phyloP scores from a whole-genome alignment of 1,284 basidiomycete species.

The Boletus smithii region DNA sequence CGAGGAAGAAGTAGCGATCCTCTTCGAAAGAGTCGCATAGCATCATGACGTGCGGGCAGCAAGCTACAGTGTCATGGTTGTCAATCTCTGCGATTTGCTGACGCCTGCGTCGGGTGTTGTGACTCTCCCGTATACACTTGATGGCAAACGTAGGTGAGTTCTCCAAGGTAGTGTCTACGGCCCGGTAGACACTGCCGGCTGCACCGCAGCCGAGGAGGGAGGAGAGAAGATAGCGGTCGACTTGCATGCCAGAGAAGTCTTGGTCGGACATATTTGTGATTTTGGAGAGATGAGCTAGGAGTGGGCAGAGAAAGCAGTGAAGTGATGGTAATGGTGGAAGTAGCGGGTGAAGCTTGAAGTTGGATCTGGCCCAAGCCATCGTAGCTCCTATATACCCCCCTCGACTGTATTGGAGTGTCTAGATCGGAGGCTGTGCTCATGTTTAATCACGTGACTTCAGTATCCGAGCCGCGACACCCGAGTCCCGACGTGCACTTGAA shows the following conservation, averaged over 20 bases:
- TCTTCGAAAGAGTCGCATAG: slow-evolving; percentile 54
- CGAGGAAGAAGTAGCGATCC: slow-evolving; percentile 49
- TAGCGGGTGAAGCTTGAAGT: no score
- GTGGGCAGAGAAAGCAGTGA: no score
- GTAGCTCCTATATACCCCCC: no score
- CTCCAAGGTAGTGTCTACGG: slow-evolving; percentile 10
- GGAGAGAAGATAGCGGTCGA: slow-evolving; percentile 12
- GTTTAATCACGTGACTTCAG: no score
- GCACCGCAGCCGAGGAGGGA: slow-evolving; percentile 12
- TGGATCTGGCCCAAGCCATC: no score
- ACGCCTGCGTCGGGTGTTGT: slow-evolving; percentile 44
- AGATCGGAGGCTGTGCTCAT: no score
- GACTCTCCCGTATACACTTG: slow-evolving; percentile 61
- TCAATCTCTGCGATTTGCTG: slow-evolving; percentile 59
- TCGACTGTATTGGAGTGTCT: no score
- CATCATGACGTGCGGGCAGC: slow-evolving; percentile 50
- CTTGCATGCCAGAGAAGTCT: slow-evolving; percentile 12
- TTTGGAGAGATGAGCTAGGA: no score
- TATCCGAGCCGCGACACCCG: no score
- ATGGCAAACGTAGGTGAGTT: slow-evolving; percentile 50
- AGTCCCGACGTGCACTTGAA: no score
- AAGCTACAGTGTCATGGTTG: slow-evolving; percentile 50
- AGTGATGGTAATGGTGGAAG: no score
- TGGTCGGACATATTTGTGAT: no score
- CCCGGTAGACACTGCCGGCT: slow-evolving; percentile 13